phyloP scores from a whole-genome alignment of 2,329 filamentous ascomycete genomes.

The Albifimbria verrucaria region DNA sequence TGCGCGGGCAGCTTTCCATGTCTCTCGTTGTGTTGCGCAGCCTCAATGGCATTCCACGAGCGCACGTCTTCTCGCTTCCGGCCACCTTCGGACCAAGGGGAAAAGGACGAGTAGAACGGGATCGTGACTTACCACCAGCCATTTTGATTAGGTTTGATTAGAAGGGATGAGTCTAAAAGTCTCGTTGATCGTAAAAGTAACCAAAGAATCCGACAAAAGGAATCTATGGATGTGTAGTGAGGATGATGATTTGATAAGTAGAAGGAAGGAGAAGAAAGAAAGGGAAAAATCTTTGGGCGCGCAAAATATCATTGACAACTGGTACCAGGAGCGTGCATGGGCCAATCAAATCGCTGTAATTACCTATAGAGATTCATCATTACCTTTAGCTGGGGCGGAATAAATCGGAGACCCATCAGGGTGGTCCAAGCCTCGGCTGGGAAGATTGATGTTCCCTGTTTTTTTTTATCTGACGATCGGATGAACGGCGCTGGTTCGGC shows the following conservation, averaged over 20 bases:
- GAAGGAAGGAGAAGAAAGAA: constrained; percentile 17
- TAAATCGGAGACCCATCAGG: background rate
- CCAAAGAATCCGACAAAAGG: constrained; percentile 4
- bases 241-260: constrained; percentile 15
- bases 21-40: constrained; percentile 6
- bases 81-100: background rate
- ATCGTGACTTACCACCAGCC: constrained; percentile 41
- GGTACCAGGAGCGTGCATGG: too few relatives aligned
- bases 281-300: constrained; percentile 19
- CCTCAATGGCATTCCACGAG: constrained; percentile 15
- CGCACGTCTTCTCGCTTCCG: background rate
- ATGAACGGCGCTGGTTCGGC: too few relatives aligned
- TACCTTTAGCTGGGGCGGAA: background rate
- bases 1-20: background rate
- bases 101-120: background rate
- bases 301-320: too few relatives aligned
- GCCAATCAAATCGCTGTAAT: constrained; percentile 36
- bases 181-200: constrained; percentile 10
- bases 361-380: constrained; percentile 16
- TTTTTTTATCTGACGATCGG: too few relatives aligned
- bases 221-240: constrained; percentile 4
- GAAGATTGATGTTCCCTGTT: background rate
- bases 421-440: background rate
- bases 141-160: constrained; percentile 30
- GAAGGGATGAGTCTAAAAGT: constrained; percentile 10